Evolutionary conservation across 1,139 yeast genomes (phyloP), one percentile per base, ranked within the genome.

Genomic region (Suhomyces yuchorum): DNA sequence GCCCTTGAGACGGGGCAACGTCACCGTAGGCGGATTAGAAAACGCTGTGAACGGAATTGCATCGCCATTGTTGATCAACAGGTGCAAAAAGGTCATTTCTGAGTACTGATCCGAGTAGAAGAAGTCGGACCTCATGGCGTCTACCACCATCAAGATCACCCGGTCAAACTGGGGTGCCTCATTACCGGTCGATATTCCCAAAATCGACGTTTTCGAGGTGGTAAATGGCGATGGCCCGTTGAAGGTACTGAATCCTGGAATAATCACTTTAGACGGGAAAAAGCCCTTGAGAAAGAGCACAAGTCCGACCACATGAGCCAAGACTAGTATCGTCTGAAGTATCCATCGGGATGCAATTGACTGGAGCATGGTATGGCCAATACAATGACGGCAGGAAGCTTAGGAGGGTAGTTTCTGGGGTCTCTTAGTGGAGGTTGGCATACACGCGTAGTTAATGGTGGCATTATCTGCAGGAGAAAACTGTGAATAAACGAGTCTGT

Each of bases 61-160:
- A 40, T 75, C 63, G 9, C 96, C 95, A 0, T 73, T 56, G 44
- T 79, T 75, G n/a, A 93, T 72, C 54, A 91, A 67, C 6, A 66
- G 56, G 57, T 93, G 98, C 2, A 87, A 78, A 58, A 80, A 82
- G 0, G 61, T 44, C 86, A 93, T 89, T 36, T 63, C 58, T 1
- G 84, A 68, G 1, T 90, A 80, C 2, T 71, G 58, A 26, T 78
- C 75, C 1, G 89, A 82, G 61, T 81, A 93, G 65, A 91, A 68
- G 62, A 91, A 92, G 63, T 95, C 99, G 11, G 95, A 77, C 53
- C 99, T 71, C 75, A 93, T 74, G 2, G 99, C 99, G 68, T 95
- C 99, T 6, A 95, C 85, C 3, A 95, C 95, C 81, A 95, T 83
- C 28, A 95, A 65, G 1, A 93, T 81, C 35, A 91, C 66, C 54